Evolutionary conservation across 192 early-diverging fungal genomes (phyloP), one percentile per base, ranked within the genome.

Genomic region (Mortierella claussenii): DNA sequence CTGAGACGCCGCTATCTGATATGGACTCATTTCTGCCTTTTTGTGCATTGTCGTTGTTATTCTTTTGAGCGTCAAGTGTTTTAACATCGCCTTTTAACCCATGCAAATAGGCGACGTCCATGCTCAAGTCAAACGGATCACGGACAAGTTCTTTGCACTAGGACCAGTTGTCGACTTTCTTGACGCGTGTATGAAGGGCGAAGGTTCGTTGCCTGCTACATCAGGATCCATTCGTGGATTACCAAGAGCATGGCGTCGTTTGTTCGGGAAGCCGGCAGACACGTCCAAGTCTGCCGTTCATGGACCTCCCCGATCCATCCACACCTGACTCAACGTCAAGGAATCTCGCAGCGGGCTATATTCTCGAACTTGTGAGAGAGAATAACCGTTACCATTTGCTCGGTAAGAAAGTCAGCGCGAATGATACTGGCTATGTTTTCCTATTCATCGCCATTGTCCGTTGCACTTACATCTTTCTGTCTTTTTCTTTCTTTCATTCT

Each of bases 1-100:
- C 62, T 21, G 44, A 37, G 7, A 54, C 62, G 28, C 62, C 51
- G 28, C 20, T 64, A 1, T 54, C 62, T 54, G 62, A 51, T 54
- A 18, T 48, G 48, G 13, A 15, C n/a, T n/a, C n/a, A n/a, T n/a
- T n/a, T n/a, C n/a, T n/a, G n/a, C n/a, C n/a, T 24, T 6, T 42
- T 36, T 45, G 32, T 26, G 13, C n/a, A 8, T 26, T 17, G 4
- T 12, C 32, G 6, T 46, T 50, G 3, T 31, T 15, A 18, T 62
- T 17, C 36, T 4, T 33, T 50, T 28, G 11, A 12, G 1, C 27
- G 11, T n/a, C n/a, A 48, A 52, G 40, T 40, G 8, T 6, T 2
- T n/a, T 32, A 12, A 21, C 30, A 32, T 2, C 23, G n/a, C 59
- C 26, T 17, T 45, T 17, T n/a, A 36, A n/a, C 32, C n/a, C 32